Conservation (phyloP, 805 yeast genomes). For the Starmerella potacharoeniae region DNA sequence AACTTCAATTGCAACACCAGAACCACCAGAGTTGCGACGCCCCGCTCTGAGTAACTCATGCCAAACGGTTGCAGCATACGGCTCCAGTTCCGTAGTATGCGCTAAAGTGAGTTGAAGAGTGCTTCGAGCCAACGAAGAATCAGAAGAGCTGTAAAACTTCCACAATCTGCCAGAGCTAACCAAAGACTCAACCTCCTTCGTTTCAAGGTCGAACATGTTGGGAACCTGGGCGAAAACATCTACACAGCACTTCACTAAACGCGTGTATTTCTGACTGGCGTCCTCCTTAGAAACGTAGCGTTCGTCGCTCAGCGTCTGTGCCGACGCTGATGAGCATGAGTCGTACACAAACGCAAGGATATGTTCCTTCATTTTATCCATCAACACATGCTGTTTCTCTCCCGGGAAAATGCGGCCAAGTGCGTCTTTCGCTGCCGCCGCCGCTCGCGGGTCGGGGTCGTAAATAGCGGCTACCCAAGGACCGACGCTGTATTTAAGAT, state of each 20-base stretch:
- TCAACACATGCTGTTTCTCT: conserved; percentile 44
- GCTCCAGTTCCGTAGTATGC: conserved; percentile 19
- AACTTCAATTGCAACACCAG: conserved; percentile 23
- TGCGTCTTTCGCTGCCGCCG: conserved; percentile 38
- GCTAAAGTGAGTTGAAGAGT: conserved; percentile 32
- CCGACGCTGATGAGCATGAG: conserved; percentile 44
- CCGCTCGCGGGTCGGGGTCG: conserved; percentile 57
- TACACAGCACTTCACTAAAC: conserved; percentile 44
- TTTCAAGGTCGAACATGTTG: conserved; percentile 5
- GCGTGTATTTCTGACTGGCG: conserved; percentile 47
- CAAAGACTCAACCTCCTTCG: conserved; percentile 27
- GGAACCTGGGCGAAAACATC: conserved; percentile 13
- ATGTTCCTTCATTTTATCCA: conserved; percentile 47
- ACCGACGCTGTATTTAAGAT: conserved; percentile 61
- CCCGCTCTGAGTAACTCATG: conserved; percentile 20
- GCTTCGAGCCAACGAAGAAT: conserved; percentile 35
- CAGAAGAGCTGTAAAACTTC: conserved; percentile 34
- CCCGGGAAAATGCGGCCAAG: conserved; percentile 46
- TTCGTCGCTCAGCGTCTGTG: conserved; percentile 61
- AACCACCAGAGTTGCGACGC: conserved; percentile 15
- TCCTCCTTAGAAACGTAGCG: conserved; percentile 59
- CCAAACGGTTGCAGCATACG: conserved; percentile 9
- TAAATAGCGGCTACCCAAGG: conserved; percentile 59
- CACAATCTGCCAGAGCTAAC: conserved; percentile 36
- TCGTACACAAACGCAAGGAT: conserved; percentile 46